phyloP scores from a whole-genome alignment of 805 yeast species.

The Barnettozyma populi region DNA sequence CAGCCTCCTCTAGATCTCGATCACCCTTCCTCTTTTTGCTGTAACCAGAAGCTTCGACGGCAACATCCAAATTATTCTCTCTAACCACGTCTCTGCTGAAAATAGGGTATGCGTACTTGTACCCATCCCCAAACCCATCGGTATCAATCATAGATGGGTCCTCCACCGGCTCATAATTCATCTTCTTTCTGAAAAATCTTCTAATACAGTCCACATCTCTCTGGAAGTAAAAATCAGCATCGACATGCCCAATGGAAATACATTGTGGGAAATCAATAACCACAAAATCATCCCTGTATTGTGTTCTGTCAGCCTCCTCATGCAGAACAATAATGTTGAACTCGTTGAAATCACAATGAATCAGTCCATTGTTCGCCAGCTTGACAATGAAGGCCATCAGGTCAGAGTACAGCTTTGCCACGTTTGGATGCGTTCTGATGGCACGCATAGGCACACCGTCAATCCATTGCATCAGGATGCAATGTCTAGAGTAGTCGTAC shows the following conservation, averaged over 20 bases:
- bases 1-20: slow-evolving; percentile 72
- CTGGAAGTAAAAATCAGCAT: slow-evolving; percentile 82
- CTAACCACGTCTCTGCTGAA: slow-evolving; percentile 74
- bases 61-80: slow-evolving; percentile 66
- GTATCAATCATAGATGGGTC: slow-evolving; percentile 71
- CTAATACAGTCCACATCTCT: slow-evolving; percentile 92
- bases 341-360: slow-evolving; percentile 97
- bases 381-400: slow-evolving; percentile 83
- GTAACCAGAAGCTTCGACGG: slow-evolving; percentile 88
- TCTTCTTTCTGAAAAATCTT: slow-evolving; percentile 72
- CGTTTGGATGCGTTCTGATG: slow-evolving; percentile 62
- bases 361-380: slow-evolving; percentile 81
- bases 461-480: slow-evolving; percentile 87
- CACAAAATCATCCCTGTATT: slow-evolving; percentile 63
- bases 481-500: slow-evolving; percentile 83
- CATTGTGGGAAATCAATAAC: slow-evolving; percentile 99
- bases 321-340: slow-evolving; percentile 87
- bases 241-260: slow-evolving; percentile 85
- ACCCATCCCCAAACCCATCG: slow-evolving; percentile 81
- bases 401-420: slow-evolving; percentile 70
- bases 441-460: slow-evolving; percentile 89
- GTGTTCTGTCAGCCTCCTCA: slow-evolving; percentile 39
- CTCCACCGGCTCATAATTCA: slow-evolving; percentile 63
- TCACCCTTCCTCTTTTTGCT: slow-evolving; percentile 50
- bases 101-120: slow-evolving; percentile 67